A percentile compares a stretch with the other conserved stretches of the same genome.
Evolutionary conservation across 345 rosid species (phyloP).

Genomic region (Gossypium australe): DNA sequence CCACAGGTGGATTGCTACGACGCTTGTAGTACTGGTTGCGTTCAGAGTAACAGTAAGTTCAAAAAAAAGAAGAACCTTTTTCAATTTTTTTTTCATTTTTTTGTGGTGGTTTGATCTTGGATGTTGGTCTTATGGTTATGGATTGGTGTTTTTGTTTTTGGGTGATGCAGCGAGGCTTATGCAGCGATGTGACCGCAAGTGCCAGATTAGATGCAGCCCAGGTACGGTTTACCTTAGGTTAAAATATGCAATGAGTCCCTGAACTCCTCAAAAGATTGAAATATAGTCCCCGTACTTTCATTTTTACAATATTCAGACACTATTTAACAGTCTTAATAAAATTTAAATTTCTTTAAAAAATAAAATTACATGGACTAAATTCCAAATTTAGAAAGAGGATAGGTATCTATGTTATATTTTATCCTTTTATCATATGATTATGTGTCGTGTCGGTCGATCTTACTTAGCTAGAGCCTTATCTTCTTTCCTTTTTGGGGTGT

Average conservation of each 20-base stretch:
- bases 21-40: slow-evolving; percentile 49
- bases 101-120: not conserved
- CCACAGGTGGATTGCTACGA: slow-evolving; percentile 42
- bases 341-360: no score
- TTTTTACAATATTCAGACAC: no score
- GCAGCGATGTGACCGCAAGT: slow-evolving; percentile 47
- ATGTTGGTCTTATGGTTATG: not conserved
- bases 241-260: no score
- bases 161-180: slow-evolving; percentile 35
- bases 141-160: not conserved
- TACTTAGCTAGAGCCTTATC: not conserved
- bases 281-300: no score
- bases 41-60: slow-evolving; percentile 33
- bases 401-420: no score
- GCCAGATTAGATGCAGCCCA: slow-evolving; percentile 47
- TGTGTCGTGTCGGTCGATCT: not conserved
- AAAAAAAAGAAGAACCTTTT: not conserved
- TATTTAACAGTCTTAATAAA: no score
- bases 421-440: no score
- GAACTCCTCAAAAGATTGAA: no score
- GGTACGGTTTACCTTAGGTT: slow-evolving; percentile 18
- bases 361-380: no score
- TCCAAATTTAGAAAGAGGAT: no score
- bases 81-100: not conserved
- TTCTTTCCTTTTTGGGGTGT: not conserved